Evolutionary conservation across 75 land plant genomes (phyloP).

Genomic region (Pinus taeda): DNA sequence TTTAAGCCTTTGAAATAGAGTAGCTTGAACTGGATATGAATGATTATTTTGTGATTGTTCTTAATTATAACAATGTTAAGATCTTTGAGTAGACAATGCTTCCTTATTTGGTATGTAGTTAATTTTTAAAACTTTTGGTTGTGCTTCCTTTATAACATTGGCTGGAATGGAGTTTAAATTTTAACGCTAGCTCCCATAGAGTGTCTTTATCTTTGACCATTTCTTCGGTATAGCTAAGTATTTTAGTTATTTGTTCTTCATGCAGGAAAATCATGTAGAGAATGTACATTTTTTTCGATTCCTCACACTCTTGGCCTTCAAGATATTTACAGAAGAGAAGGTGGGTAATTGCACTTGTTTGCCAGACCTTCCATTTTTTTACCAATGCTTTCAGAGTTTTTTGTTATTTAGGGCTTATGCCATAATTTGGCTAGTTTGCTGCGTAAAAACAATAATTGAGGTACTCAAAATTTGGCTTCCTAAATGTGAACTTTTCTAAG

Average conservation of each 20-base stretch:
- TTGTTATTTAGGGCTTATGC: background rate
- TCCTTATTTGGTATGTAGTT: background rate
- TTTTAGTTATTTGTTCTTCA: background rate
- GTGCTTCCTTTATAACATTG: background rate
- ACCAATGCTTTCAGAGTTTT: background rate
- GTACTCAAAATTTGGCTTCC: background rate
- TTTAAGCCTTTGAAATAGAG: background rate
- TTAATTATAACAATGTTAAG: background rate
- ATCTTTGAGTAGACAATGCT: background rate
- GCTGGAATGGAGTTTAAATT: background rate
- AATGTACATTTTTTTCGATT: slow-evolving; percentile 78
- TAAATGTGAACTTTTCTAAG: background rate
- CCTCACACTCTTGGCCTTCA: slow-evolving; percentile 81
- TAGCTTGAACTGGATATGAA: background rate
- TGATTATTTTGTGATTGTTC: background rate
- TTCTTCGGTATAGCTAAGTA: background rate
- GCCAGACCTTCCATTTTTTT: background rate
- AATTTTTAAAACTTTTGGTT: background rate
- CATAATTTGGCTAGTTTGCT: background rate
- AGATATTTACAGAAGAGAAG: slow-evolving; percentile 82
- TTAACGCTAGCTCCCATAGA: background rate
- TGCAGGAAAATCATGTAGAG: slow-evolving; percentile 53
- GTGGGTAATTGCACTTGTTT: slow-evolving; percentile 25
- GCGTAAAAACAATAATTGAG: background rate
- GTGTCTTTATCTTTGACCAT: slow-evolving; percentile 3